Base-by-base conservation (phyloP, 2,329 filamentous ascomycete genomes). In the Fusarium odoratissimum region DNA sequence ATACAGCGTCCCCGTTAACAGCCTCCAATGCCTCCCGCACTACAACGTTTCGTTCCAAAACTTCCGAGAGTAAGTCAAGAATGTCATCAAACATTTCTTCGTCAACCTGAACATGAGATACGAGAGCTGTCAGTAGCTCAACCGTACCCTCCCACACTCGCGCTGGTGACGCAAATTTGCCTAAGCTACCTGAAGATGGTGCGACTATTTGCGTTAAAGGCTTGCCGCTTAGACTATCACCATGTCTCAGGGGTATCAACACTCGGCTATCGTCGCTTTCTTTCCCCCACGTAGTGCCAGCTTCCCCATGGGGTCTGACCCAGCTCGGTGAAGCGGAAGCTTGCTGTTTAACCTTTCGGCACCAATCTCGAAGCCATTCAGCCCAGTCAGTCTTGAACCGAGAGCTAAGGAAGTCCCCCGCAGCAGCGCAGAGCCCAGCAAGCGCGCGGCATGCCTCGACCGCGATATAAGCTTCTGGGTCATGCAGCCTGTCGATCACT, bases 401-500 rank as follows among this genome's bases (percentile, higher is more conserved):
- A 1, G 89, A 90, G 38, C 88, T 86, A 82, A 98, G 89, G 78
- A 99, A 99, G 68, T 94, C 91, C 0, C 95, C 93, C 1, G 94
- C 93, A 51, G 89, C 85, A 62, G 85, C 83, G 78, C 94, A 97
- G 63, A 98, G 86, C 16, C 87, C 84, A 5, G 85, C 85, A 6
- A 98, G 84, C 1, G 93, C 89, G 19, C 90, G 86, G 65, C 94
- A 91, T 10, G 94, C 91, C 21, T 91, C 89, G 13, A 92, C 87
- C 5, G 89, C 88, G 14, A 98, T 89, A 77, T 91, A 92, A 0
- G 89, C 84, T 79, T 94, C 91, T 8, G 83, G 72, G 71, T 94
- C 93, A 72, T 90, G 88, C 10, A 94, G 84, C 30, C 91, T 87
- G n/a, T 87, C 85, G 4, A 92, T 84, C 9, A 97, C 84, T 11